Conservation (phyloP, 306 rosid species). For the Neltuma alba region DNA sequence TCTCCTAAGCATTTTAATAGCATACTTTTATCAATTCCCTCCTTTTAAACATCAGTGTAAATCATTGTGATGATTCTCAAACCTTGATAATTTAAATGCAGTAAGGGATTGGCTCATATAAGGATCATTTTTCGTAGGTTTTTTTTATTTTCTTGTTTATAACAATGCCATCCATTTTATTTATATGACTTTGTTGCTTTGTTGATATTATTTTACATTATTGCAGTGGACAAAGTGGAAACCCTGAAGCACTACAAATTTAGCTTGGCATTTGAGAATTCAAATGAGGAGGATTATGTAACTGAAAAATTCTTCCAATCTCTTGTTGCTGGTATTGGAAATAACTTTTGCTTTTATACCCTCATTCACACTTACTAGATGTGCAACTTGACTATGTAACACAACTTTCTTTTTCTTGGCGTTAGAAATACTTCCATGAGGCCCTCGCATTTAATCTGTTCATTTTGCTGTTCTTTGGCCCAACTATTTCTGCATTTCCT, state of each 20-base stretch:
- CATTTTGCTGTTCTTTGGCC: not conserved
- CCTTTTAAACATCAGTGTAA: not conserved
- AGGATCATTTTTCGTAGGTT: not conserved
- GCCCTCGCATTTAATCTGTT: conserved; percentile 12
- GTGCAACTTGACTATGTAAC: conserved; percentile 14
- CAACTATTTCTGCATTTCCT: not conserved
- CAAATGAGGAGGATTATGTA: conserved; percentile 98
- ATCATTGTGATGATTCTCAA: conserved; percentile 6
- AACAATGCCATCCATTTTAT: conserved; percentile 14
- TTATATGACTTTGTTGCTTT: not conserved
- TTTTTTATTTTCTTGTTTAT: conserved; percentile 4
- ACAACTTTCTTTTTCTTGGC: conserved; percentile 13
- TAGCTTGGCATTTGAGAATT: conserved; percentile 98
- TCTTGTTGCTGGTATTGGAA: conserved; percentile 90
- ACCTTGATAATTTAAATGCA: conserved; percentile 11
- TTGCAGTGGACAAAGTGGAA: conserved; percentile 86
- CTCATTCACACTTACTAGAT: conserved; percentile 23
- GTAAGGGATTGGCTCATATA: not conserved
- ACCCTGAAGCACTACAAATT: conserved; percentile 87
- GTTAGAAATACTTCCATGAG: conserved; percentile 1
- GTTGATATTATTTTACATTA: conserved; percentile 17
- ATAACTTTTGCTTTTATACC: conserved; percentile 11
- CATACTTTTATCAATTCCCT: conserved; percentile 6
- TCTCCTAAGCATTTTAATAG: not conserved
- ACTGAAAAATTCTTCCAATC: conserved; percentile 97